Evolutionary conservation across 345 rosid species (phyloP), one percentile per base, ranked within the genome.

Genomic region (Hibiscus syriacus): DNA sequence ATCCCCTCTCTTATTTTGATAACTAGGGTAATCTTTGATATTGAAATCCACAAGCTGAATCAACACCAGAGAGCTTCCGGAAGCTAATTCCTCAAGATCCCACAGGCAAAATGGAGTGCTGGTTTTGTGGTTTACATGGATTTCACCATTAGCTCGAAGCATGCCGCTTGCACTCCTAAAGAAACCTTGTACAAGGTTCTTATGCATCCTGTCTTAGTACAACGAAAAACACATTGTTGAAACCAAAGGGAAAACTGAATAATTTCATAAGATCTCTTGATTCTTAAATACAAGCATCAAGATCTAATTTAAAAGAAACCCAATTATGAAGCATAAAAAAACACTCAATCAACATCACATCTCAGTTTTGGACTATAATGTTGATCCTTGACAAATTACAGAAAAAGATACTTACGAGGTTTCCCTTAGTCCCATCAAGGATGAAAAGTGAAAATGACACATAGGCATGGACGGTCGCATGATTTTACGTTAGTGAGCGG

Each of bases 61-160:
- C 75, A 79, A 67, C 19, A 5, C 70, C 59, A 85, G 76, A 64
- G 34, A 77, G 76, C 73, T 78, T 50, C 6, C 11, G 41, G 25
- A 17, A 25, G 87, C 90, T 22, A 87, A 86, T 71, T 80, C 81
- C 73, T 61, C 72, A 0, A 85, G 76, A 45, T 86, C 77, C 90
- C 90, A 89, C 36, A 38, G 1, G 73, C 72, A 76, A 71, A 68
- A 87, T 4, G 90, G 92, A 48, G 20, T 6, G 1, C 66, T 70
- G 3, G 53, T 82, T 77, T 84, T 87, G 76, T 89, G 90, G 50
- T 74, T 76, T 12, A 89, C 86, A 68, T 87, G 89, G 5, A 85
- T 61, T 79, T 89, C 79, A 6, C 87, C 90, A 9, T 74, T 0
- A 14, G 49, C 73, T 59, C 70, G 68, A 20, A 87, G 70, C 82